phyloP scores from a whole-genome alignment of 1,284 basidiomycete genomes.

The Apiotrichum porosum region DNA sequence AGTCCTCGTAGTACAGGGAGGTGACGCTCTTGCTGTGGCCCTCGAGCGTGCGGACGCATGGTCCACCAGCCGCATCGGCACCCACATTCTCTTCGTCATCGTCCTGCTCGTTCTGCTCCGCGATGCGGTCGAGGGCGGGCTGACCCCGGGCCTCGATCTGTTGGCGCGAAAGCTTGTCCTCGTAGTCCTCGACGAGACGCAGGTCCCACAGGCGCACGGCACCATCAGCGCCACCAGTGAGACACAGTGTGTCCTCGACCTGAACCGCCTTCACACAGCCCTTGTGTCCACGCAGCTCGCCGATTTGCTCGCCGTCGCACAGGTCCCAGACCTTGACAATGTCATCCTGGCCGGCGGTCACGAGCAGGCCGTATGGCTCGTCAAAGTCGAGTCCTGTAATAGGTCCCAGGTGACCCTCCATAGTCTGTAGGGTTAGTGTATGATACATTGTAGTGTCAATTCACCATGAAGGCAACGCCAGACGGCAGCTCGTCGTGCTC shows the following conservation, averaged over 20 bases:
- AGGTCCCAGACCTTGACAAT: slow-evolving; percentile 57
- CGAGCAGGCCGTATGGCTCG: slow-evolving; percentile 90
- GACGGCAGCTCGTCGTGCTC: slow-evolving; percentile 94
- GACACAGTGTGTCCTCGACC: slow-evolving; percentile 84
- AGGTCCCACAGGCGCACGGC: slow-evolving; percentile 84
- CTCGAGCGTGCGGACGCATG: slow-evolving; percentile 74
- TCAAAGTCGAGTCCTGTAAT: slow-evolving; percentile 90
- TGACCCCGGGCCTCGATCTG: slow-evolving; percentile 27
- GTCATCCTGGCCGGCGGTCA: slow-evolving; percentile 68
- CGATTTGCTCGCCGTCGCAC: slow-evolving; percentile 66
- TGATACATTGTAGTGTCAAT: slow-evolving; percentile 9
- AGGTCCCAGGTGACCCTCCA: slow-evolving; percentile 72
- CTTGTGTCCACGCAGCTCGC: slow-evolving; percentile 69
- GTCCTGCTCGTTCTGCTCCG: slow-evolving; percentile 29
- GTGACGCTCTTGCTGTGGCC: slow-evolving; percentile 92
- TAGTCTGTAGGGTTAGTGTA: slow-evolving; percentile 57
- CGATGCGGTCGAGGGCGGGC: slow-evolving; percentile 38
- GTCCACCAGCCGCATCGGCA: slow-evolving; percentile 52
- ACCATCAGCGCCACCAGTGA: slow-evolving; percentile 86
- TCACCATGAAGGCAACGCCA: slow-evolving; percentile 93
- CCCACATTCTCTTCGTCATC: slow-evolving; percentile 30
- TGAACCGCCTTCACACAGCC: slow-evolving; percentile 82
- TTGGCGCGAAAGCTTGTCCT: slow-evolving; percentile 57
- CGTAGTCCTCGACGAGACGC: slow-evolving; percentile 68
- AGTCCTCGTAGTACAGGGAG: slow-evolving; percentile 89